Conservation (phyloP, 176 grass and related monocot genomes). For the Lolium multiflorum region DNA sequence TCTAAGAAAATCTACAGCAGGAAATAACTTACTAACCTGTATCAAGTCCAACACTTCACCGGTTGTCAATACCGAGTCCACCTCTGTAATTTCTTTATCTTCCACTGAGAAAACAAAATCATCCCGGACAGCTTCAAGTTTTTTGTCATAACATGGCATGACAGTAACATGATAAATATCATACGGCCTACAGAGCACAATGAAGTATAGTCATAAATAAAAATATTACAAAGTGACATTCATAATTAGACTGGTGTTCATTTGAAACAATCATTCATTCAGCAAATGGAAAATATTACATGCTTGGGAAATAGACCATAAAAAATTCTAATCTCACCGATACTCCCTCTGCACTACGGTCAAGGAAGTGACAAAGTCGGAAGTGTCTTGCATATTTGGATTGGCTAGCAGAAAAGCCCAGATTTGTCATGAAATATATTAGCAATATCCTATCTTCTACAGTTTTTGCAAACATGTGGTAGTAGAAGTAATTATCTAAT, state of each 20-base stretch:
- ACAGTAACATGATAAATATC: constrained; percentile 95
- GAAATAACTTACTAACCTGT: constrained; percentile 63
- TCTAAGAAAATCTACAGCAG: constrained; percentile 21
- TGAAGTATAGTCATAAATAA: background rate
- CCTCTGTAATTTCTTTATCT: constrained; percentile 75
- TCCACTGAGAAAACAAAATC: constrained; percentile 86
- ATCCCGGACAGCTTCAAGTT: constrained; percentile 88
- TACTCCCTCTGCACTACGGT: background rate
- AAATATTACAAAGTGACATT: constrained; percentile 23
- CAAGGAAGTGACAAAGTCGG: background rate
- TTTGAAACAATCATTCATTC: constrained; percentile 22
- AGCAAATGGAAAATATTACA: background rate
- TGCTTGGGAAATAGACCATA: background rate
- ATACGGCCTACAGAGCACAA: constrained; percentile 49
- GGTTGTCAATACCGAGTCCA: constrained; percentile 93
- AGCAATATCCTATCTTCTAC: background rate
- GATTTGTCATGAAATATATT: background rate
- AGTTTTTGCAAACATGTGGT: background rate
- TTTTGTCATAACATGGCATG: constrained; percentile 99
- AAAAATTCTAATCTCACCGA: background rate
- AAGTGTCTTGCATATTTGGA: background rate
- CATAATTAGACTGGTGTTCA: background rate
- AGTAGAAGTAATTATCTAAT: background rate
- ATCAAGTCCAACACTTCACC: constrained; percentile 97
- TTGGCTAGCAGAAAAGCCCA: too few species aligned